A percentile compares a stretch with the other conserved stretches of the same genome.
phyloP scores from a whole-genome alignment of 2,329 filamentous ascomycete genomes.

The Cercospora canescens region DNA sequence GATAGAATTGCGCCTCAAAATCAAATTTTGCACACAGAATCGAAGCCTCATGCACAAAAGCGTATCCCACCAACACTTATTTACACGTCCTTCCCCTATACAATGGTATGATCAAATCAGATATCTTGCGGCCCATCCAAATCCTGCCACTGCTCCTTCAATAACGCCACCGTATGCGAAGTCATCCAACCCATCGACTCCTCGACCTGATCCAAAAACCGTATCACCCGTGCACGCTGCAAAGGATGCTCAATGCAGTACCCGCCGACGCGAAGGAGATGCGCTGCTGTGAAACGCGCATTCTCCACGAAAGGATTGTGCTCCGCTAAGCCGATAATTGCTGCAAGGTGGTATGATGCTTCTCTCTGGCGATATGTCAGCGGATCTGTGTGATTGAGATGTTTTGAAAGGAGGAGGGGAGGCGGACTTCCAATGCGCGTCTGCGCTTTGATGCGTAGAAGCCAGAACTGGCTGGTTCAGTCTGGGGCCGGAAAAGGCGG shows the following conservation, averaged over 20 bases:
- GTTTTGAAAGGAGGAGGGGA: background rate
- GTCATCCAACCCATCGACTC: constrained; percentile 25
- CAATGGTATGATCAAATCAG: background rate
- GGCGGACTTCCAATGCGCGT: constrained; percentile 19
- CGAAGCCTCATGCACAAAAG: background rate
- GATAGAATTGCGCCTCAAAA: background rate
- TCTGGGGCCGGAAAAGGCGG: constrained; percentile 17
- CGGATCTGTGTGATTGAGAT: background rate
- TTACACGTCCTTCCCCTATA: background rate
- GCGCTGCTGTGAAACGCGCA: constrained; percentile 28
- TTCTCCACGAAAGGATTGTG: constrained; percentile 28
- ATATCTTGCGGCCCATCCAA: constrained; percentile 19
- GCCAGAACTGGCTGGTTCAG: constrained; percentile 14
- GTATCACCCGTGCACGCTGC: constrained; percentile 22
- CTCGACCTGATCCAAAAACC: constrained; percentile 20
- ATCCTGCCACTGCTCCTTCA: constrained; percentile 26
- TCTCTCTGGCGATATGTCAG: constrained; percentile 17
- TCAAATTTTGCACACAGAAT: background rate
- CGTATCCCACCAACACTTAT: background rate
- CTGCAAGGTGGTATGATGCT: constrained; percentile 20
- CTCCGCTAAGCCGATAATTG: constrained; percentile 24
- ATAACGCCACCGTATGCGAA: constrained; percentile 15
- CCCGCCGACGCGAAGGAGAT: constrained; percentile 25
- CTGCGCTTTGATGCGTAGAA: constrained; percentile 24
- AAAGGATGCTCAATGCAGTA: constrained; percentile 24